phyloP scores from a whole-genome alignment of 495 filamentous ascomycete species.

The Aspergillus funiculosus region DNA sequence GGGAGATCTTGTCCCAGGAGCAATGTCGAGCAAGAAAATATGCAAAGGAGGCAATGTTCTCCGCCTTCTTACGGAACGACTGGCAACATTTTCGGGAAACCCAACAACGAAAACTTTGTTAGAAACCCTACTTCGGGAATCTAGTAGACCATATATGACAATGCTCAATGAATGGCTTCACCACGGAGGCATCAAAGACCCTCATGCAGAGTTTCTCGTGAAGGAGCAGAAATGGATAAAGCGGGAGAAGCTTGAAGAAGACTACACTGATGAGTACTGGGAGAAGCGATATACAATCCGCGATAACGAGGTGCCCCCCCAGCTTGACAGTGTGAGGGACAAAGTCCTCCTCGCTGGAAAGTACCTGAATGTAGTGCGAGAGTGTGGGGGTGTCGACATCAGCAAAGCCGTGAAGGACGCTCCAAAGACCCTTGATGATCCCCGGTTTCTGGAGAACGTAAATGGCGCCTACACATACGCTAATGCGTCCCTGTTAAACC shows the following conservation, averaged over 20 bases:
- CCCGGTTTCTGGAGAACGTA: constrained; percentile 87
- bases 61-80: constrained; percentile 71
- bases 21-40: constrained; percentile 80
- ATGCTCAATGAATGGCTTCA: constrained; percentile 99
- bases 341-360: constrained; percentile 94
- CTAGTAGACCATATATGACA: constrained; percentile 89
- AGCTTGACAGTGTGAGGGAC: constrained; percentile 85
- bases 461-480: constrained; percentile 92
- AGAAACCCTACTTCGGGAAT: constrained; percentile 74
- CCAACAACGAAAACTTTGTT: constrained; percentile 76
- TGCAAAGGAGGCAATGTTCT: constrained; percentile 92
- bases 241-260: constrained; percentile 82
- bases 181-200: constrained; percentile 90
- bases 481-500: constrained; percentile 84
- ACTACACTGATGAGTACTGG: constrained; percentile 99
- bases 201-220: constrained; percentile 88
- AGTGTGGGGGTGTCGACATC: constrained; percentile 93
- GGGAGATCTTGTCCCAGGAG: constrained; percentile 66
- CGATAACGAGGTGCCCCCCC: constrained; percentile 83
- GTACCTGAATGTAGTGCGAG: constrained; percentile 94
- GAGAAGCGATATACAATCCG: constrained; percentile 94
- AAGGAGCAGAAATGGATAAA: constrained; percentile 95
- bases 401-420: constrained; percentile 85
- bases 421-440: constrained; percentile 85
- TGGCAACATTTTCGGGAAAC: constrained; percentile 87